Evolutionary conservation across 495 filamentous ascomycete species (phyloP).

Genomic region (Penicillium cosmopolitanum): DNA sequence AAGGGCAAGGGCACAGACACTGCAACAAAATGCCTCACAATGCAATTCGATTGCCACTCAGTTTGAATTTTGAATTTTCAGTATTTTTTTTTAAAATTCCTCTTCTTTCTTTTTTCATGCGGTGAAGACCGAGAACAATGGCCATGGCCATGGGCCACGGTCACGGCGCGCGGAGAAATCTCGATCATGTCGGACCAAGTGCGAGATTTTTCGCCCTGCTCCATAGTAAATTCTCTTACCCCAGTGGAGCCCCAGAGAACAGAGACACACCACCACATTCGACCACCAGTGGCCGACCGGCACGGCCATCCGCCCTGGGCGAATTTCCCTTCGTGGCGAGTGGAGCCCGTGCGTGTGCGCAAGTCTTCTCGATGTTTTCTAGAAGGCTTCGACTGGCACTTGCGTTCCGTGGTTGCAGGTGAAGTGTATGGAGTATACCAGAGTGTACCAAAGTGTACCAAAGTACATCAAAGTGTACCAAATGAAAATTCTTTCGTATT

Average conservation of each 20-base stretch:
- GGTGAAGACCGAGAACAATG: conserved; percentile 12
- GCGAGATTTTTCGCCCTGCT: background rate
- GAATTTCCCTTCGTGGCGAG: conserved; percentile 1
- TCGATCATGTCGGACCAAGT: background rate
- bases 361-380: conserved; percentile 35
- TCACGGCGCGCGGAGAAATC: conserved; percentile 2
- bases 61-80: background rate
- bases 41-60: background rate
- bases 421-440: background rate
- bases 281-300: background rate
- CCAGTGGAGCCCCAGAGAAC: conserved; percentile 4
- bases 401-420: conserved; percentile 15
- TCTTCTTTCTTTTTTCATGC: background rate
- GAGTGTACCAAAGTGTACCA: background rate
- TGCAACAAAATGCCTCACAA: conserved; percentile 33
- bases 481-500: conserved; percentile 11
- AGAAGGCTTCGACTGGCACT: conserved; percentile 30
- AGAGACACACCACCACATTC: background rate
- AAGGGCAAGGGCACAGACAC: conserved; percentile 13
- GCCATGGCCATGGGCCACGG: background rate
- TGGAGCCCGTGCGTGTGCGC: conserved; percentile 1
- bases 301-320: conserved; percentile 5
- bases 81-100: too few species aligned
- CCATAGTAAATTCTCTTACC: background rate
- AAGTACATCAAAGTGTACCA: background rate